Evolutionary conservation across 768 basidiomycete genomes (phyloP), one percentile per base, ranked within the genome.

Genomic region (Amanita muscaria): DNA sequence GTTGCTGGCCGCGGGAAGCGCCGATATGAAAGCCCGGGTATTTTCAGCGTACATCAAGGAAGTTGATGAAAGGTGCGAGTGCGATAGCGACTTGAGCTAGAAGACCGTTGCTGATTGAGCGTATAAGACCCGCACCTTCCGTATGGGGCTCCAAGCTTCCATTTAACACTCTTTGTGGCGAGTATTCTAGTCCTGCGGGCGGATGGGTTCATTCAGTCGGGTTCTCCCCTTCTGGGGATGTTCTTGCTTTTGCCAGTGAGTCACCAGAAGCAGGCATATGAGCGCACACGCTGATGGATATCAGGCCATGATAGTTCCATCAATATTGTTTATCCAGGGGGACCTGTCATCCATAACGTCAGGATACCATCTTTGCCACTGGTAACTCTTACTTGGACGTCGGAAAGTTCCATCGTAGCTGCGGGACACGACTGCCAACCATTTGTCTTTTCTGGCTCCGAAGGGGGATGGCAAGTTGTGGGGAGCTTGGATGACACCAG

Each of bases 41-140:
- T 88, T 98, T 64, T 97, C 93, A 1, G 96, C 92, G 3, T 98
- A 90, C 64, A 93, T 98, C 69, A 99, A 99, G 70, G 96, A 96
- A 54, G 82, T 97, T 16, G 96, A 99, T 59, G 80, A 88, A 57
- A 87, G 82, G 94, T 86, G 52, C 51, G 57, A 19, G 18, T 40
- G n/a, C 25, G 46, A 42, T 40, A 10, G 22, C 21, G 23, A 11
- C 38, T 42, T 11, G 30, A 7, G 21, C 29, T 19, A 6, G 5
- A n/a, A n/a, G n/a, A n/a, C 22, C 31, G 25, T 31, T 40, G 27
- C 43, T 56, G 35, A 54, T 33, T 27, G 43, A 15, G 42, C 32
- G 14, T 35, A 35, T 14, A 46, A 94, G 93, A 57, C 96, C 94
- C 15, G 69, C 80, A 31, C 78, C 91, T 3, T 81, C 85, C 18